A percentile compares a stretch with the other conserved stretches of the same genome.
phyloP scores from a whole-genome alignment of 176 grass and related monocot genomes.

The Melocanna baccifera region DNA sequence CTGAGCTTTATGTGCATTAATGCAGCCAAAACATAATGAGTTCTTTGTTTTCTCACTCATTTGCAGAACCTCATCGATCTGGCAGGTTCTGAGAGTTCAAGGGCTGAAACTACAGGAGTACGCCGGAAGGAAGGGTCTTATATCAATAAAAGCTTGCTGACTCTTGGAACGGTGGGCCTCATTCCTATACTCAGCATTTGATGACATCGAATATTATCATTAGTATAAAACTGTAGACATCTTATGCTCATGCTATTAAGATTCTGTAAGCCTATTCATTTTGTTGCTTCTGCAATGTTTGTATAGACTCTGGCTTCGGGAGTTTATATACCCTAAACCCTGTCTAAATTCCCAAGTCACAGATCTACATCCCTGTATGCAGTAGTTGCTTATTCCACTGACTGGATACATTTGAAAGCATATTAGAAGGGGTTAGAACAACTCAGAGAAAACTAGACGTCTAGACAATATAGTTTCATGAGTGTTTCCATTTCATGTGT shows the following conservation, averaged over 20 bases:
- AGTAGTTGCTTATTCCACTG: constrained; percentile 15
- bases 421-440: neutral
- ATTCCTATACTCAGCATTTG: constrained; percentile 20
- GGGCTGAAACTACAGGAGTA: constrained; percentile 80
- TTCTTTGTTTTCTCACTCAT: constrained; percentile 37
- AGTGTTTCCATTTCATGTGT: constrained; percentile 7
- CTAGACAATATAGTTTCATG: neutral
- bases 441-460: neutral
- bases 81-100: constrained; percentile 86
- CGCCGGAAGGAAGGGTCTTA: constrained; percentile 86
- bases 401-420: constrained; percentile 16
- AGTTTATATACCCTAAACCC: neutral
- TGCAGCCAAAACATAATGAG: neutral
- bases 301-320: neutral
- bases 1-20: constrained; percentile 4
- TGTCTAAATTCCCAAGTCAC: neutral
- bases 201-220: neutral
- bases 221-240: neutral
- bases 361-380: neutral
- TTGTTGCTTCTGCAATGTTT: neutral
- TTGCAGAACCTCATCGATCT: constrained; percentile 94
- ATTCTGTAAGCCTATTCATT: neutral
- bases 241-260: constrained; percentile 20
- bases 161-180: constrained; percentile 70
- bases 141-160: constrained; percentile 91